Evolutionary conservation across 768 basidiomycete species (phyloP).

Genomic region (Phlegmacium glaucopus): DNA sequence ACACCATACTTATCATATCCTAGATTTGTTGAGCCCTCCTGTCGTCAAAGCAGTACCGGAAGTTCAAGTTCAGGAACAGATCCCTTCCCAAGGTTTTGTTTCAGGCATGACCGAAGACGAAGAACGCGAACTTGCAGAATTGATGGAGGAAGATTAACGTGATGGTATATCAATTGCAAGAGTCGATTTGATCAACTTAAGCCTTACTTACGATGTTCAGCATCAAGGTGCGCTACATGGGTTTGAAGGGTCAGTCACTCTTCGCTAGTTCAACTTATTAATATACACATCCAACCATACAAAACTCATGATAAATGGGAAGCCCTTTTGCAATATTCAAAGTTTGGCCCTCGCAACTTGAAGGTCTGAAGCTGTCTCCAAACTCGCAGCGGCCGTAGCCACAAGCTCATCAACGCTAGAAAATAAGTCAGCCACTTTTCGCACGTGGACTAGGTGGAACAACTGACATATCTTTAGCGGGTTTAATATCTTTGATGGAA

Average conservation of each 20-base stretch:
- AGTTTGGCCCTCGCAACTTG: conserved; percentile 50
- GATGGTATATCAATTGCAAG: no score
- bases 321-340: conserved; percentile 43
- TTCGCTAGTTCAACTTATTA: no score
- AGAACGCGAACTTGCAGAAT: conserved; percentile 82
- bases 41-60: conserved; percentile 8
- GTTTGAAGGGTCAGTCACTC: no score
- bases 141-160: conserved; percentile 36
- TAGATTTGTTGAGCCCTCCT: conserved; percentile 41
- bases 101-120: conserved; percentile 80
- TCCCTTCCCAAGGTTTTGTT: conserved; percentile 11
- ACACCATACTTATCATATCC: not conserved
- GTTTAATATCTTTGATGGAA: conserved; percentile 73
- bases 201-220: no score
- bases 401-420: conserved; percentile 81
- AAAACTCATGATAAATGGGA: not conserved
- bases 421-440: conserved; percentile 5
- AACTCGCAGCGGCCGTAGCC: conserved; percentile 56
- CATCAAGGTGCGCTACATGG: no score
- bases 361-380: conserved; percentile 42
- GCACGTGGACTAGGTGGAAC: not conserved
- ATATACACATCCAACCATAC: not conserved
- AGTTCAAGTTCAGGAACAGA: conserved; percentile 9
- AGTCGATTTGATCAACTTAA: no score
- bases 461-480: conserved; percentile 81